Base-by-base conservation (phyloP, 768 basidiomycete species). In the Amanita muscaria region DNA sequence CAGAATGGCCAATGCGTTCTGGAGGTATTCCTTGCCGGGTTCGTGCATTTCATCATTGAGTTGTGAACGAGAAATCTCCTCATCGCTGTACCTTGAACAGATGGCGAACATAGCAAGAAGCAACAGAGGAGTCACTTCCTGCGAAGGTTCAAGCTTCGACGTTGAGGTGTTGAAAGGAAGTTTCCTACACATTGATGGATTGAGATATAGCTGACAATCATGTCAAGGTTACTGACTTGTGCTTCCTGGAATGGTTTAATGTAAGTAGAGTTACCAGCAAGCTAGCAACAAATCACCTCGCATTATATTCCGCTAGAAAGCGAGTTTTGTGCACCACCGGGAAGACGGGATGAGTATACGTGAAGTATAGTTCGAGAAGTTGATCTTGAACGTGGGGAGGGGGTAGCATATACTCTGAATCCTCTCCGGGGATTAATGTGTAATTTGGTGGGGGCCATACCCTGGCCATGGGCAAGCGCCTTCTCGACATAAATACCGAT, bases 101-200 rank as follows among this genome's bases (percentile, higher is more conserved):
- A 89, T 73, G 7, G 90, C 73, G 56, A 90, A 89, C 61, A 93
- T 88, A 2, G 85, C 74, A 19, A 91, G 65, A 11, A 93, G 70
- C 7, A 91, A 61, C 23, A 91, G 63, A 34, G 79, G 77, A 2
- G 83, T 80, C 15, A 80, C 59, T 54, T 72, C 73, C 55, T 85
- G 83, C 15, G 78, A 72, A 8, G 73, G 64, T 50, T 81, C 78
- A 8, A 72, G 23, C 34, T 44, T 44, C 11, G 43, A 44, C 16
- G 34, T 44, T 37, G 43, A 37, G 11, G 43, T 44, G 33, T 35
- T 37, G 15, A 22, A 44, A 16, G 43, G 43, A 7, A 29, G 16
- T 44, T 44, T 44, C 25, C 43, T 44, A 15, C 19, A 16, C 15
- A 12, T 18, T 16, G 23, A 37, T 33, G 1, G 6, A 15, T 22